Evolutionary conservation across 2,329 filamentous ascomycete species (phyloP), one percentile per base, ranked within the genome.

Genomic region (Chrysoporthe cubensis): DNA sequence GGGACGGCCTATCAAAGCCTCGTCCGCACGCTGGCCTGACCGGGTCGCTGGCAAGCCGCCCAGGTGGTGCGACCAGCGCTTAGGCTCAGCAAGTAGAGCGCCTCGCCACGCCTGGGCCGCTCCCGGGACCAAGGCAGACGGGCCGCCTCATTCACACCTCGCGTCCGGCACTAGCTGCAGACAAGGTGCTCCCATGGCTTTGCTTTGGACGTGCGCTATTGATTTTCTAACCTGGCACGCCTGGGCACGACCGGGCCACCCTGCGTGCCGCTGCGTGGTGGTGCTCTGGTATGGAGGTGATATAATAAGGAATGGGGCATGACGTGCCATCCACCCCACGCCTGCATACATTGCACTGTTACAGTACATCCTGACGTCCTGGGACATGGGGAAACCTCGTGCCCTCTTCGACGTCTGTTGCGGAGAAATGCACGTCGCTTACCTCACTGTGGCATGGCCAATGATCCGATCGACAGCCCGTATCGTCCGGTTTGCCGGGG

Each of bases 91-190:
- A 26, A 26, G 26, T 26, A 60, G 52, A 60, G 52, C 59, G 64
- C 61, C 67, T 69, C 64, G 67, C 64, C 67, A 64, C 66, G 37
- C 64, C 46, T 69, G 54, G 67, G 58, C 67, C 67, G 46, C 63
- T 60, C 48, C 26, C 52, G 67, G 2, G 26, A 16, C 18, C 26
- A 56, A 32, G 52, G 52, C 54, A 40, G 40, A 40, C 54, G 54
- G 54, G 7, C 54, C 54, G 54, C 54, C 32, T 26, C 34, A 57
- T 16, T 37, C 34, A 21, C 26, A 52, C 50, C 13, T 54, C 26
- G 14, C 11, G 21, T 54, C 54, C 54, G 54, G 54, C 54, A 57
- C 54, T 57, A 57, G 26, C 26, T 26, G 26, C 26, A 26, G 26
- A 26, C 26, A 26, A 26, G 9, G 37, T 40, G 6, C 37, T 9